phyloP scores from a whole-genome alignment of 2,329 filamentous ascomycete genomes.

The Tothia fuscella region DNA sequence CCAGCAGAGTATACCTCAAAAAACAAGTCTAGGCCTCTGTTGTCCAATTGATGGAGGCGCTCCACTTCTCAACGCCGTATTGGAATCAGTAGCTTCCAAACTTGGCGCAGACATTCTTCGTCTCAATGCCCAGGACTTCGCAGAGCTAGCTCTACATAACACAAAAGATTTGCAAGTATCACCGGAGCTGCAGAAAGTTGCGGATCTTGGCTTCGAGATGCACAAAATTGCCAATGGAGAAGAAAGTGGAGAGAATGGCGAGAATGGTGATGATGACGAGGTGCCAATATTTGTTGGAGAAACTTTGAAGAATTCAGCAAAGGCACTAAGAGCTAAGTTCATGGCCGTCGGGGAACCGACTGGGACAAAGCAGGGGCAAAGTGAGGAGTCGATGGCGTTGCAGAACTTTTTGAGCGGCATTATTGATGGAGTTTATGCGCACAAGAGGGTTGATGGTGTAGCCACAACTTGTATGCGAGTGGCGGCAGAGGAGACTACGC shows the following conservation, averaged over 20 bases:
- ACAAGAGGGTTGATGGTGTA: too few species aligned
- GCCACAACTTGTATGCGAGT: too few species aligned
- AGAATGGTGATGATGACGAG: constrained; percentile 25
- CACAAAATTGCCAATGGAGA: constrained; percentile 38
- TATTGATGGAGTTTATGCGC: too few species aligned
- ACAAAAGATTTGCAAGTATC: too few species aligned
- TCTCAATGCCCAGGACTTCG: constrained; percentile 57
- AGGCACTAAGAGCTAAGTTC: neutral
- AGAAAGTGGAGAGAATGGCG: constrained; percentile 33
- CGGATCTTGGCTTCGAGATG: constrained; percentile 54
- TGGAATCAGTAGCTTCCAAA: constrained; percentile 50
- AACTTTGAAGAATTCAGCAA: constrained; percentile 14
- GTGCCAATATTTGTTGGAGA: constrained; percentile 14
- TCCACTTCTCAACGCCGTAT: constrained; percentile 45
- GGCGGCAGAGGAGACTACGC: too few species aligned
- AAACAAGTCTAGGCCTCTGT: constrained; percentile 33
- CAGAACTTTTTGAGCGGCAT: too few species aligned
- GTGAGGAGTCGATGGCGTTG: too few species aligned
- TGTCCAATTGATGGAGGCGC: constrained; percentile 46
- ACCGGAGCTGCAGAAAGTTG: too few species aligned
- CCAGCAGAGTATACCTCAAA: too few species aligned
- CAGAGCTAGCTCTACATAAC: too few species aligned
- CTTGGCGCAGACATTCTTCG: constrained; percentile 55
- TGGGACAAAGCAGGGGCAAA: neutral
- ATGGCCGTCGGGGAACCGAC: neutral